Evolutionary conservation across 495 filamentous ascomycete genomes (phyloP).

Genomic region (Penicillium cosmopolitanum): DNA sequence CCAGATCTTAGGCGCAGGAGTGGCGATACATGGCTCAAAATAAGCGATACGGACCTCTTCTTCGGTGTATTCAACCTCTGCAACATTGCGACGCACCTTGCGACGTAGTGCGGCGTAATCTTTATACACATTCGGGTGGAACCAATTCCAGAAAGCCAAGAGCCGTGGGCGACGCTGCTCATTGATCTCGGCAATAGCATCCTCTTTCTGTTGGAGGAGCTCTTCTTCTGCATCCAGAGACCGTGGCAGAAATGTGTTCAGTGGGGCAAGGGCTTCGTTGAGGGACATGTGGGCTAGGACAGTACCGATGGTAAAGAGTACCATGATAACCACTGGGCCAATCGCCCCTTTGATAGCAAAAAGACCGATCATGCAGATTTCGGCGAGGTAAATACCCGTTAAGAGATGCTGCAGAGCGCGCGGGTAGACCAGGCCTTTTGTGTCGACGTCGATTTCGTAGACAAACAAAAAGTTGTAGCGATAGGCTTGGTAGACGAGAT

Average conservation of each 20-base stretch:
- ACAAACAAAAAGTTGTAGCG: constrained; percentile 93
- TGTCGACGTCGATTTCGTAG: constrained; percentile 79
- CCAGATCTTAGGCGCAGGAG: constrained; percentile 65
- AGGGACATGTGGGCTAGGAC: constrained; percentile 77
- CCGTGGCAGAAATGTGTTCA: constrained; percentile 74
- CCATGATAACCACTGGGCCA: constrained; percentile 79
- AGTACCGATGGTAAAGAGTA: constrained; percentile 75
- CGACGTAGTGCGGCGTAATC: constrained; percentile 70
- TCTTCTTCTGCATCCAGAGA: constrained; percentile 54
- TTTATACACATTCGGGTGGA: constrained; percentile 75
- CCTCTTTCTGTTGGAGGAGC: constrained; percentile 39
- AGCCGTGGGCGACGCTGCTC: constrained; percentile 29
- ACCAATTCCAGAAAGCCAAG: constrained; percentile 62
- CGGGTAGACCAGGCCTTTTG: constrained; percentile 85
- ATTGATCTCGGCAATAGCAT: constrained; percentile 31
- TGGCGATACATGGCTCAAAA: constrained; percentile 67
- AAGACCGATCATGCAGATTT: constrained; percentile 84
- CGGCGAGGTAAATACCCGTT: constrained; percentile 79
- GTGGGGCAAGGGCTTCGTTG: constrained; percentile 71
- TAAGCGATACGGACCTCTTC: constrained; percentile 64
- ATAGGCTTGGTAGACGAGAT: constrained; percentile 85
- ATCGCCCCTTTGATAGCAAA: constrained; percentile 70
- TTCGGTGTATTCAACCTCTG: constrained; percentile 53
- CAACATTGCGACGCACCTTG: constrained; percentile 65
- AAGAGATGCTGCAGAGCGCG: constrained; percentile 84